These are phyloP conservation scores for Choricystis sp. DNA, from an alignment of 139 green algal genomes.

Conservation along the genomic window DNA sequence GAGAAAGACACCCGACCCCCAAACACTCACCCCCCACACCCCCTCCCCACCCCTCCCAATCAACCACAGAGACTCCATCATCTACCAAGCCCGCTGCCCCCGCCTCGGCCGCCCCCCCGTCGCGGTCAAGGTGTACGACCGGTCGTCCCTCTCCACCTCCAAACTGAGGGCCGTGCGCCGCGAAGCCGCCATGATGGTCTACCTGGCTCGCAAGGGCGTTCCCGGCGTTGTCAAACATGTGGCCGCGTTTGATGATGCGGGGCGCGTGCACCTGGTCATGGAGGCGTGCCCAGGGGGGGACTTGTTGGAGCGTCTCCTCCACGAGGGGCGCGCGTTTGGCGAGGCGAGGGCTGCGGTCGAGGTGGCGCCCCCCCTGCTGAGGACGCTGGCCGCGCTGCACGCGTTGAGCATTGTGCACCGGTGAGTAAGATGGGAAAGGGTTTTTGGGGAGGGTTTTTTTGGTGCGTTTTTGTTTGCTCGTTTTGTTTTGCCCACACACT, in stretches of 20 bases:
- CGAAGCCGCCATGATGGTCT: conserved; percentile 54
- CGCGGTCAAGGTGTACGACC: conserved; percentile 44
- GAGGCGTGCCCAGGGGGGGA: conserved; percentile 46
- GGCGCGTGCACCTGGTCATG: conserved; percentile 54
- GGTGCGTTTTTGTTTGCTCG: too few relatives aligned
- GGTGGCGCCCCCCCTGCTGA: conserved; percentile 33
- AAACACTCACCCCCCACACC: too few relatives aligned
- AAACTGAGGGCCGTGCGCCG: conserved; percentile 43
- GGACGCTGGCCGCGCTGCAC: conserved; percentile 32
- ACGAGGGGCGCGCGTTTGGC: conserved; percentile 33
- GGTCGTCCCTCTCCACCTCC: conserved; percentile 17
- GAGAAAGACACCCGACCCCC: too few relatives aligned
- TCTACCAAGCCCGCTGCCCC: conserved; percentile 28
- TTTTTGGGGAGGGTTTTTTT: too few relatives aligned
- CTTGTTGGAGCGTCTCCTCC: conserved; percentile 44
- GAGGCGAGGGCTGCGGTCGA: conserved; percentile 25
- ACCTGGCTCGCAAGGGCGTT: conserved; percentile 28
- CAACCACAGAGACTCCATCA: conserved; percentile 21
- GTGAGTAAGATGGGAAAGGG: too few relatives aligned
- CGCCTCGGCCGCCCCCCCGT: conserved; percentile 17
- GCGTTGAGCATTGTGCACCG: conserved; percentile 44
- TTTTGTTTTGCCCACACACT: too few relatives aligned
- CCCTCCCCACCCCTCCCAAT: too few relatives aligned
- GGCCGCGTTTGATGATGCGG: conserved; percentile 40
- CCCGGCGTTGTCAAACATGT: conserved; percentile 29